phyloP scores from a whole-genome alignment of 2,329 filamentous ascomycete genomes.

The Colletotrichum trifolii region DNA sequence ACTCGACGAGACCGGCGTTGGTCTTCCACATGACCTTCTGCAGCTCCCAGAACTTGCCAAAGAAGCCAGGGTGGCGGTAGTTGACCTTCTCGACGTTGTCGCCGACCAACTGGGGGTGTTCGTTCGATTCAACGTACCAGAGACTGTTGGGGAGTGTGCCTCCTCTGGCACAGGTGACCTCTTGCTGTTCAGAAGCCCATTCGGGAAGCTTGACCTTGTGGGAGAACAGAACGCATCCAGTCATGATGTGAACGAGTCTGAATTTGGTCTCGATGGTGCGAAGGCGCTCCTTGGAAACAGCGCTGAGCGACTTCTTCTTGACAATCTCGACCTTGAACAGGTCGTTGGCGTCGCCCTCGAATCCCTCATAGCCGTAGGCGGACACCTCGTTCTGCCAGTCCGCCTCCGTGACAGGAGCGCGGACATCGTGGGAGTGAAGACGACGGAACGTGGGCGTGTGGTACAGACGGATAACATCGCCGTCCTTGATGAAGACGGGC shows the following conservation, averaged over 20 bases:
- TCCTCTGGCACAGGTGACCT: conserved; percentile 95
- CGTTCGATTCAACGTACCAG: conserved; percentile 95
- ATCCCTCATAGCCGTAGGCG: conserved; percentile 96
- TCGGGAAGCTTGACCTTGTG: conserved; percentile 99
- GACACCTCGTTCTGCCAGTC: conserved; percentile 98
- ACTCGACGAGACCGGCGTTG: conserved; percentile 95
- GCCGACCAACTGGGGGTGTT: conserved; percentile 77
- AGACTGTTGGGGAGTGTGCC: conserved; percentile 95
- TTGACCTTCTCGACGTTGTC: conserved; percentile 91
- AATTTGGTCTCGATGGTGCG: conserved; percentile 98
- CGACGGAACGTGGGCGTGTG: conserved; percentile 86
- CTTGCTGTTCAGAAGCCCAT: conserved; percentile 98
- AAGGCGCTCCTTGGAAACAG: conserved; percentile 82
- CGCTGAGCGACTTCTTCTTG: conserved; percentile 84
- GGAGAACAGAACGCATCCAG: conserved; percentile 93
- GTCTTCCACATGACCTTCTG: conserved; percentile 99
- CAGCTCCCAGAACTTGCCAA: conserved; percentile 97
- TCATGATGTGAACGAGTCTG: conserved; percentile 95
- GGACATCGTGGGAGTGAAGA: conserved; percentile 95
- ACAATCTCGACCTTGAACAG: conserved; percentile 95
- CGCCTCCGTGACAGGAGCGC: conserved; percentile 84
- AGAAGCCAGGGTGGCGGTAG: conserved; percentile 93
- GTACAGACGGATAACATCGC: conserved; percentile 83
- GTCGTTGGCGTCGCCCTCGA: conserved; percentile 96
- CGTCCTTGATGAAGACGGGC: conserved; percentile 78